Conservation (phyloP, 2,329 filamentous ascomycete species). For the Beauveria australis region DNA sequence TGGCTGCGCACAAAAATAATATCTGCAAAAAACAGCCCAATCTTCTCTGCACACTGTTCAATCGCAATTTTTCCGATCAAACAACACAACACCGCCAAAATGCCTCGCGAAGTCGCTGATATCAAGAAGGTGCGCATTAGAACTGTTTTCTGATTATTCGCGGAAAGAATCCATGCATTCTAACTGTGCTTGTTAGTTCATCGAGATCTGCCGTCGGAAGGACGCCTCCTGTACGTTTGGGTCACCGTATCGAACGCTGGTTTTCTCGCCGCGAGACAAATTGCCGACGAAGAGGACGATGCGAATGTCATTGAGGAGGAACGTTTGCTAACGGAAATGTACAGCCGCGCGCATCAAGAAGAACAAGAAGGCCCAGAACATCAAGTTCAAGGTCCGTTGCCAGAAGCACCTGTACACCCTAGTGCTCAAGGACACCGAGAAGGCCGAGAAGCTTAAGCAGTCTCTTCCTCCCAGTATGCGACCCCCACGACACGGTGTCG, state of each 20-base stretch:
- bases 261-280: not conserved
- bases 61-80: constrained; percentile 22
- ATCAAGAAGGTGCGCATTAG: constrained; percentile 70
- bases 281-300: not conserved
- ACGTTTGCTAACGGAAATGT: constrained; percentile 12
- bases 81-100: constrained; percentile 69
- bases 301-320: not conserved
- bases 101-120: constrained; percentile 96
- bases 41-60: constrained; percentile 21
- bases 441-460: constrained; percentile 99
- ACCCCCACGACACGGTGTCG: not conserved
- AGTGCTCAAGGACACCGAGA: constrained; percentile 95
- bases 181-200: constrained; percentile 59
- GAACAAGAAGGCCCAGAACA: constrained; percentile 80
- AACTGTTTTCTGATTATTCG: not conserved
- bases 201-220: constrained; percentile 99
- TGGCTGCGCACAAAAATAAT: constrained; percentile 25
- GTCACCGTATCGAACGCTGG: not conserved
- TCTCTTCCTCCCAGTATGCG: constrained; percentile 89
- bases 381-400: constrained; percentile 99
- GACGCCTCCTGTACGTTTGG: constrained; percentile 90
- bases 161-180: constrained; percentile 10
- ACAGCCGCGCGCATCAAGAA: constrained; percentile 90
- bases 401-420: constrained; percentile 94
- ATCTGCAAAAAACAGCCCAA: constrained; percentile 22